phyloP scores from a whole-genome alignment of 352 stramenopile species.

The Phytopythium mirpurense region DNA sequence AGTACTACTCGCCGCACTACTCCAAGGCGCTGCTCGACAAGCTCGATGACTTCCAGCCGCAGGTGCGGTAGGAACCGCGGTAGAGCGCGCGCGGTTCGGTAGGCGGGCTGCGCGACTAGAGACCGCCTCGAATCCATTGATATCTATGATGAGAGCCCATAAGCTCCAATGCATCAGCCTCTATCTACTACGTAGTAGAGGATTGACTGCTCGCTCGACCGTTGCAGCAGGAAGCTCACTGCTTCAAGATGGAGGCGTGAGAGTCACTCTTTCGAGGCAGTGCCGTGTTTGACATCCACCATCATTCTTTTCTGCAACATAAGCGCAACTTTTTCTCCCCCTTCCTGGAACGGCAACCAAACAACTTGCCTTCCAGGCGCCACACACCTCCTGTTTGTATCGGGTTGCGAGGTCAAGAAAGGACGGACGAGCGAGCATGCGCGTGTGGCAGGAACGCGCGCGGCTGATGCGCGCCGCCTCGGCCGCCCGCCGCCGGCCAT shows the following conservation, averaged over 20 bases:
- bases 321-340: neutral
- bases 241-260: too few relatives aligned
- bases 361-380: neutral
- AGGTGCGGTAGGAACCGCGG: too few relatives aligned
- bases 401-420: neutral
- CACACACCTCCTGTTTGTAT: neutral
- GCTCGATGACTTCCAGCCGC: constrained; percentile 92
- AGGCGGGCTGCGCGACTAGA: too few relatives aligned
- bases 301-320: neutral
- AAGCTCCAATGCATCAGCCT: too few relatives aligned
- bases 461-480: constrained; percentile 2
- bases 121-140: too few relatives aligned
- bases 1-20: constrained; percentile 96
- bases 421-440: constrained; percentile 1
- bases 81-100: too few relatives aligned
- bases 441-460: constrained; percentile 3
- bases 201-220: too few relatives aligned
- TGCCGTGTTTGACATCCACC: neutral
- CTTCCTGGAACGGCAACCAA: neutral
- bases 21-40: constrained; percentile 95
- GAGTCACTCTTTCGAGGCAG: neutral
- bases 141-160: too few relatives aligned
- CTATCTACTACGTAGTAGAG: too few relatives aligned
- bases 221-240: too few relatives aligned
- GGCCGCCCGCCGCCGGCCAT: neutral